A percentile compares a stretch with the other conserved stretches of the same genome.
phyloP scores from a whole-genome alignment of 441 rosid genomes.

The Bruguiera hainesii region DNA sequence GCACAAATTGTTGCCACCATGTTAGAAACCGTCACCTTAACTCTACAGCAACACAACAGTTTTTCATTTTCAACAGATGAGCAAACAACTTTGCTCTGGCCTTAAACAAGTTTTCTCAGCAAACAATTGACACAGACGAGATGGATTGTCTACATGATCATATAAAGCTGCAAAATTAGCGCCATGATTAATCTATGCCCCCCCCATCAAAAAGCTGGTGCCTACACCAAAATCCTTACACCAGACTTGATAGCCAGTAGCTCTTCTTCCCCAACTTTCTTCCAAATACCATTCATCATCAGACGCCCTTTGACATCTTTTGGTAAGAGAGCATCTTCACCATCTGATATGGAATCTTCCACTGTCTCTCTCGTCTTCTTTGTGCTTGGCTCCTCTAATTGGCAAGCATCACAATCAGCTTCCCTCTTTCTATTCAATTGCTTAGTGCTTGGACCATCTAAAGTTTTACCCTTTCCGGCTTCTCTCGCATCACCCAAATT shows the following conservation, averaged over 20 bases:
- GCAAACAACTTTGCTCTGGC: no score
- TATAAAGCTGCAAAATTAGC: no score
- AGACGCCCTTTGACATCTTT: constrained; percentile 39
- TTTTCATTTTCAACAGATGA: no score
- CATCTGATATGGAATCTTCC: constrained; percentile 23
- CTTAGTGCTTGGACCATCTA: not conserved
- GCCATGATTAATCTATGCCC: no score
- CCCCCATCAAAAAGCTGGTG: not conserved
- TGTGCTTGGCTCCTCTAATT: constrained; percentile 11
- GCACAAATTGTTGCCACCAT: no score
- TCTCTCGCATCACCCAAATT: not conserved
- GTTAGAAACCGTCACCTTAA: no score
- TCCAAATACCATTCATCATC: constrained; percentile 57
- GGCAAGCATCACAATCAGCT: constrained; percentile 23
- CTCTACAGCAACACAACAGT: no score
- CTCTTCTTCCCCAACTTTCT: constrained; percentile 46
- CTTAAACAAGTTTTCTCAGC: no score
- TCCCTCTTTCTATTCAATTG: constrained; percentile 31
- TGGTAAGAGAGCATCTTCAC: constrained; percentile 1
- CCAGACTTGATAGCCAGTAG: constrained; percentile 36
- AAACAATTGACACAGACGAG: no score
- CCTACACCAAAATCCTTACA: constrained; percentile 42
- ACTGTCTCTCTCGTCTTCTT: constrained; percentile 34
- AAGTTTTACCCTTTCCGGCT: no score
- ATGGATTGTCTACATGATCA: no score